Evolutionary conservation across 2,329 filamentous ascomycete genomes (phyloP).

Genomic region (Colletotrichum neosansevieriae): DNA sequence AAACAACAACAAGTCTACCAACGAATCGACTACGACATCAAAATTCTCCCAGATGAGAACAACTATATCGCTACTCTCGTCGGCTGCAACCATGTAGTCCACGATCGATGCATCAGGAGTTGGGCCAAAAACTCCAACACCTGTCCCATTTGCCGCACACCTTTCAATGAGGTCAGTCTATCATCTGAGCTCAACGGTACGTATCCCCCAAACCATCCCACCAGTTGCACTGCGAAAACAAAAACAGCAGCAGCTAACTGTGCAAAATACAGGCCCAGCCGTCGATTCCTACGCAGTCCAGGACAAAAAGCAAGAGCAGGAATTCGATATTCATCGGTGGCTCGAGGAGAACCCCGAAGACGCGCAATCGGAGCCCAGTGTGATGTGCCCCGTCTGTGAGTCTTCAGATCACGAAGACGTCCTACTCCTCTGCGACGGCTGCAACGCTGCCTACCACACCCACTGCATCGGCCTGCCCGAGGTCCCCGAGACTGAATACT

Average conservation of each 20-base stretch:
- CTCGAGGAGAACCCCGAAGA: conserved; percentile 79
- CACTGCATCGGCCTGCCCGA: conserved; percentile 87
- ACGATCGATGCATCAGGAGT: conserved; percentile 90
- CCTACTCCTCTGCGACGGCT: conserved; percentile 90
- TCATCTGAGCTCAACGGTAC: conserved; percentile 66
- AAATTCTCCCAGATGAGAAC: conserved; percentile 46
- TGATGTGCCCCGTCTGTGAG: conserved; percentile 89
- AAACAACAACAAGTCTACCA: conserved; percentile 39
- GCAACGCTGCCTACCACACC: conserved; percentile 90
- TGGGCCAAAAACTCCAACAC: conserved; percentile 98
- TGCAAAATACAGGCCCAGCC: conserved; percentile 58
- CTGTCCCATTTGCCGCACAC: conserved; percentile 94
- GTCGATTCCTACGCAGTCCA: conserved; percentile 74
- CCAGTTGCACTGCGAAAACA: not conserved
- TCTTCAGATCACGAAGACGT: conserved; percentile 84
- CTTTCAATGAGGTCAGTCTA: conserved; percentile 91
- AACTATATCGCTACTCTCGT: conserved; percentile 70
- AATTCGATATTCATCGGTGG: conserved; percentile 84
- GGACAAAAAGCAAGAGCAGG: conserved; percentile 89
- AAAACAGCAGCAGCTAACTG: conserved; percentile 42
- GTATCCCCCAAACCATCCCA: conserved; percentile 29
- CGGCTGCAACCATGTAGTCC: conserved; percentile 90
- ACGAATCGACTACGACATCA: conserved; percentile 35
- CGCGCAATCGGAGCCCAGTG: conserved; percentile 77
- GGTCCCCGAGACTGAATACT: conserved; percentile 77